Evolutionary conservation across 176 grass and related monocot genomes (phyloP), one percentile per base, ranked within the genome.

Genomic region (Chloris gayana): DNA sequence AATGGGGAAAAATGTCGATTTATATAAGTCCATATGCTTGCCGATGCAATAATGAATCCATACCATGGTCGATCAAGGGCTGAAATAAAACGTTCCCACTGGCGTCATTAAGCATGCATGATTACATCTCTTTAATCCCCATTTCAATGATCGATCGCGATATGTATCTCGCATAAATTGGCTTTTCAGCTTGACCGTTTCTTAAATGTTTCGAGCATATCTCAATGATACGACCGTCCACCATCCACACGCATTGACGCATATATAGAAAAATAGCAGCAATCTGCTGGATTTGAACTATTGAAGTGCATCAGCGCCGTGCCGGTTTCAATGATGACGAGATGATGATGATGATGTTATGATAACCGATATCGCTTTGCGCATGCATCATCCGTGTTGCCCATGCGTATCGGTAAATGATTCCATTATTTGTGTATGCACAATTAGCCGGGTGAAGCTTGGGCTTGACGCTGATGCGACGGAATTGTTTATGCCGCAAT

Each of bases 221-320:
- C 76, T 53, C 62, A 78, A 66, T 66, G 76, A 78, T 78, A 30
- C 6, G 76, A 78, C 64, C 75, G 5, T 77, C 75, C 41, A 66
- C 42, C 24, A 27, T 67, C 45, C 7, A 51, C 22, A 50, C 3
- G 26, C 21, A 67, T 66, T 9, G 1, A 47, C 10, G 4, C 7
- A 37, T 37, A 44, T 50, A 66, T 21, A 78, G 9, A 65, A n/a
- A n/a, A n/a, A 66, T 50, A 22, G 54, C 21, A 57, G 21, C 54
- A n/a, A 57, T 24, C 54, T 47, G 45, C 76, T 79, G 11, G 35
- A 49, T 6, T n/a, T n/a, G 0, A 79, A 37, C 44, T 9, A 31
- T 57, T 24, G 22, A 24, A 57, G 8, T 24, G 22, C 64, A 57
- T 56, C 13, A 26, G 14, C 5, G 34, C 27, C 9, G 18, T 27